These are phyloP conservation scores for Aspergillus jensenii DNA, from an alignment of 2,329 filamentous ascomycete species.

Conservation along the genomic window DNA sequence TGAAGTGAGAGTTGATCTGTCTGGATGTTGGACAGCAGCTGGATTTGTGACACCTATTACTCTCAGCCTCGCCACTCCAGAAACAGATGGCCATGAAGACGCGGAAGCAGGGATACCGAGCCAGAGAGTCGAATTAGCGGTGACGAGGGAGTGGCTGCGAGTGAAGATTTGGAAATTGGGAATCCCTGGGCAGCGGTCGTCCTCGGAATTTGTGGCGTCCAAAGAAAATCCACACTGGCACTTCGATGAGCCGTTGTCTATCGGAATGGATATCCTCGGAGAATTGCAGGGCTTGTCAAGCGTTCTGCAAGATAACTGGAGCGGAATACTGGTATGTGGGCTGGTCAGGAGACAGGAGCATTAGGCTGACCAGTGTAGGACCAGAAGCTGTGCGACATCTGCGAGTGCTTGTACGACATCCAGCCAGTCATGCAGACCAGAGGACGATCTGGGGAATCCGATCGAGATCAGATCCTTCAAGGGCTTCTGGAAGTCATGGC, in stretches of 20 bases:
- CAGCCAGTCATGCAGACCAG: not conserved
- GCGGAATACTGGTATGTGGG: not conserved
- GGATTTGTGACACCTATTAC: slow-evolving; percentile 6
- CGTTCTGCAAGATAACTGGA: not conserved
- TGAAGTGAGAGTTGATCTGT: not conserved
- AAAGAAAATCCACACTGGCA: not conserved
- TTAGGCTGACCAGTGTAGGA: slow-evolving; percentile 4
- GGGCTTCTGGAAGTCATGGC: not conserved
- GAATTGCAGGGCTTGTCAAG: not conserved
- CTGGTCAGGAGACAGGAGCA: not conserved
- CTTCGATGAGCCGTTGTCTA: not conserved
- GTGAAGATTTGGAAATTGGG: slow-evolving; percentile 3
- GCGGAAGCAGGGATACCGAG: not conserved
- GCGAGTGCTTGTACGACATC: slow-evolving; percentile 6
- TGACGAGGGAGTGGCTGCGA: slow-evolving; percentile 1
- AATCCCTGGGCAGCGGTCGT: not conserved
- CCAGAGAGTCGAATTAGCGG: not conserved
- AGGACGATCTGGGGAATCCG: not conserved
- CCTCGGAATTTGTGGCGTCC: not conserved
- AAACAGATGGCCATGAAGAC: not conserved
- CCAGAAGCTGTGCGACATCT: slow-evolving; percentile 6
- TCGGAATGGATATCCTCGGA: not conserved
- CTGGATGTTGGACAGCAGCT: slow-evolving; percentile 3
- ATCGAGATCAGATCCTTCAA: not conserved
- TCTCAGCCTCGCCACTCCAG: not conserved